phyloP scores from a whole-genome alignment of 2,329 filamentous ascomycete species.

The Diatrype stigma region DNA sequence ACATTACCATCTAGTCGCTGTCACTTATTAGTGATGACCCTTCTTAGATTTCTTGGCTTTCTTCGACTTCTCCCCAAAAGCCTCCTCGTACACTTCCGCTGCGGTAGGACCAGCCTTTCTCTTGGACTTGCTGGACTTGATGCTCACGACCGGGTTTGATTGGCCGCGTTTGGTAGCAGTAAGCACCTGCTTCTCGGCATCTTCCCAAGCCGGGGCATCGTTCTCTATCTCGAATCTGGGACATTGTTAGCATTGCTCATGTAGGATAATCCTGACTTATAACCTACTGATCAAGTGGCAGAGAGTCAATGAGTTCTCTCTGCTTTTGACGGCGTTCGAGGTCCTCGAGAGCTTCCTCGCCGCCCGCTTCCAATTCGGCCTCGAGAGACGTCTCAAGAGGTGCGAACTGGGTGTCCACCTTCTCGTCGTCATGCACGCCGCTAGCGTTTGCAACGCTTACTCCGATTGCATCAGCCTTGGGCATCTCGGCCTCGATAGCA shows the following conservation, averaged over 20 bases:
- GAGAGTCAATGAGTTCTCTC: constrained; percentile 80
- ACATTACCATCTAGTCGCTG: neutral
- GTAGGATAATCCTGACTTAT: neutral
- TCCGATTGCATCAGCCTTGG: constrained; percentile 51
- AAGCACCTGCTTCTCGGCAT: constrained; percentile 71
- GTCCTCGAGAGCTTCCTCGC: constrained; percentile 67
- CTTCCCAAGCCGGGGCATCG: constrained; percentile 58
- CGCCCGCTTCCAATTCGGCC: constrained; percentile 83
- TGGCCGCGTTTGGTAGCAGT: constrained; percentile 51
- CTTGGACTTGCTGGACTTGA: constrained; percentile 75
- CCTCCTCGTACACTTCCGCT: constrained; percentile 59
- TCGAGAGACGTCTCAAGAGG: constrained; percentile 69
- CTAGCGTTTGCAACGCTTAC: constrained; percentile 56
- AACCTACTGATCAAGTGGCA: constrained; percentile 80
- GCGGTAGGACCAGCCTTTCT: constrained; percentile 63
- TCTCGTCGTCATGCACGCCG: constrained; percentile 66
- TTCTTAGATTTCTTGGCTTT: constrained; percentile 53
- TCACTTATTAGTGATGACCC: constrained; percentile 11
- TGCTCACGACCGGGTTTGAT: constrained; percentile 65
- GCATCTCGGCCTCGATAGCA: constrained; percentile 65
- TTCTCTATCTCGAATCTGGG: constrained; percentile 62
- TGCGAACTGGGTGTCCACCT: constrained; percentile 61
- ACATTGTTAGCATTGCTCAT: constrained; percentile 4
- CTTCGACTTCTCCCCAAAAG: constrained; percentile 48
- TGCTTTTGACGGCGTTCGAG: constrained; percentile 68